A percentile compares a stretch with the other conserved stretches of the same genome.
Evolutionary conservation across 345 rosid genomes (phyloP).

Genomic region (Pistacia integerrima): DNA sequence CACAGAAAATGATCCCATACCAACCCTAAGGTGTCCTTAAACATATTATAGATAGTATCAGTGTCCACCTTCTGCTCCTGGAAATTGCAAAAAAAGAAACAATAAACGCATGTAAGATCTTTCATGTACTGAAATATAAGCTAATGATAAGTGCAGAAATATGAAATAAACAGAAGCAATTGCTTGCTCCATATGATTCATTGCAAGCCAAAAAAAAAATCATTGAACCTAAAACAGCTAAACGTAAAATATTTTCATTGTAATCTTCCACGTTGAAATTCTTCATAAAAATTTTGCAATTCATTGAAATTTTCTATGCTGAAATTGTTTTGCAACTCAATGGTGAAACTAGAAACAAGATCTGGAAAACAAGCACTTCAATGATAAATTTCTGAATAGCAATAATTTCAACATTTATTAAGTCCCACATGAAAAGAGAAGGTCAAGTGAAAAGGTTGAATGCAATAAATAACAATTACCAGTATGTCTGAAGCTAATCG

Average conservation of each 20-base stretch:
- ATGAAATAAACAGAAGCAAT: too few species aligned
- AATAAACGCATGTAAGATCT: too few species aligned
- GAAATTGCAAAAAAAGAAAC: not conserved
- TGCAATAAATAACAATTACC: constrained; percentile 18
- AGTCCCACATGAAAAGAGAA: not conserved
- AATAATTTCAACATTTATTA: not conserved
- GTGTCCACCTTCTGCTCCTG: not conserved
- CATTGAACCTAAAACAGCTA: too few species aligned
- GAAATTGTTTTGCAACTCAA: not conserved
- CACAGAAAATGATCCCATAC: not conserved
- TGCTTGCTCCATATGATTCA: too few species aligned
- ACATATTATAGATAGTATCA: not conserved
- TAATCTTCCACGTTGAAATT: too few species aligned
- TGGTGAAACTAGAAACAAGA: not conserved
- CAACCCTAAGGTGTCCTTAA: not conserved
- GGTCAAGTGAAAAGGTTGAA: not conserved
- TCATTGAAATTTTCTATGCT: not conserved
- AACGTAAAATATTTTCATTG: too few species aligned
- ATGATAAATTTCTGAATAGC: not conserved
- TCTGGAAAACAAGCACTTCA: too few species aligned
- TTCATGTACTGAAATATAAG: too few species aligned
- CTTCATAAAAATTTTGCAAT: not conserved
- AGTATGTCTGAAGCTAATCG: constrained; percentile 40
- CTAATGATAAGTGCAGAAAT: too few species aligned
- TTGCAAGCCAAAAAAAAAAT: too few species aligned